phyloP scores from a whole-genome alignment of 2,329 filamentous ascomycete species.

The Colletotrichum tamarilloi region DNA sequence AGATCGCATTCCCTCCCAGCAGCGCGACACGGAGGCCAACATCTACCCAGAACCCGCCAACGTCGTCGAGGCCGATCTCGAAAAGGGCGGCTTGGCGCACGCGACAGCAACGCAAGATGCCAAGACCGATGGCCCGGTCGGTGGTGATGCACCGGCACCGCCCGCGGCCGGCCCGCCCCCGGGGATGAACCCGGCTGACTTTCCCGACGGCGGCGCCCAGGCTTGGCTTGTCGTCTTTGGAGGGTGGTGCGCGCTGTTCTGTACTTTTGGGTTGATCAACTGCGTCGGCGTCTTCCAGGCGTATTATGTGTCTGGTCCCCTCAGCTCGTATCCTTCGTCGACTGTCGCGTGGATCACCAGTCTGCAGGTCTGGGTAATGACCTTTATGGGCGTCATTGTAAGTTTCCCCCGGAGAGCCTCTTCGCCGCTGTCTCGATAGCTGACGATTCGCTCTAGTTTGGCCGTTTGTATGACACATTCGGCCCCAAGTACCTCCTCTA shows the following conservation, averaged over 20 bases:
- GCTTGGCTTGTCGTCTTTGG: slow-evolving; percentile 69
- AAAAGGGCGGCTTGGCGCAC: slow-evolving; percentile 42
- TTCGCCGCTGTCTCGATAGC: background rate
- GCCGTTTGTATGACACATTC: slow-evolving; percentile 72
- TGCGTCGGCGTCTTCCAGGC: slow-evolving; percentile 67
- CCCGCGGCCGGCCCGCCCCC: slow-evolving; percentile 29
- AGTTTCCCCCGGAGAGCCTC: slow-evolving; percentile 32
- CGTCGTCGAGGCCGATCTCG: slow-evolving; percentile 46
- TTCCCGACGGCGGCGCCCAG: slow-evolving; percentile 67
- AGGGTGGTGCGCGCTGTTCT: slow-evolving; percentile 56
- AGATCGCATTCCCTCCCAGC: slow-evolving; percentile 45
- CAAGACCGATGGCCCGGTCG: slow-evolving; percentile 33
- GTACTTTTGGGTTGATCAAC: slow-evolving; percentile 57
- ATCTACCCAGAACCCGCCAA: slow-evolving; percentile 45
- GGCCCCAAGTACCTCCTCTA: slow-evolving; percentile 70
- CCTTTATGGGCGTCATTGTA: slow-evolving; percentile 61
- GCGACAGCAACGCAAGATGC: background rate
- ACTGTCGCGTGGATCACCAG: slow-evolving; percentile 71
- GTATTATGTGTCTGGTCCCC: slow-evolving; percentile 64
- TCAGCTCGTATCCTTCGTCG: slow-evolving; percentile 60
- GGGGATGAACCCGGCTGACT: slow-evolving; percentile 58
- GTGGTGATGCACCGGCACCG: background rate
- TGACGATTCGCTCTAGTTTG: slow-evolving; percentile 49
- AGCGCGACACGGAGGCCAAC: slow-evolving; percentile 48
- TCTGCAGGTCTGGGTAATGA: slow-evolving; percentile 59